A percentile compares a stretch with the other conserved stretches of the same genome.
Conservation (phyloP, 345 rosid genomes). For the Citrus sp. region DNA sequence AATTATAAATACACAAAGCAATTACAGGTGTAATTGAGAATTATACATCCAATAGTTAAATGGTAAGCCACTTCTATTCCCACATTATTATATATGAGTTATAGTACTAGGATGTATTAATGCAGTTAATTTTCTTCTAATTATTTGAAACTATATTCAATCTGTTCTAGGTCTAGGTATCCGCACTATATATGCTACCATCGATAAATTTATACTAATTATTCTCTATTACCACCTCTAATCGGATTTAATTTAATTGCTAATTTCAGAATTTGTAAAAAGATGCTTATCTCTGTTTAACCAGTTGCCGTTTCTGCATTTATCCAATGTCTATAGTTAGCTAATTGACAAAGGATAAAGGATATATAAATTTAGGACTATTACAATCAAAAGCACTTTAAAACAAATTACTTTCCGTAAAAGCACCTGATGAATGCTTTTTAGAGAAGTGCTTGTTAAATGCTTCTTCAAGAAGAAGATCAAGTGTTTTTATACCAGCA, state of each 20-base stretch:
- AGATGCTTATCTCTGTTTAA: neutral
- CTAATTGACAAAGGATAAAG: neutral
- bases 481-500: neutral
- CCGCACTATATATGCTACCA: no score
- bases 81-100: neutral
- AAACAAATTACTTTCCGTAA: neutral
- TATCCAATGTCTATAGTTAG: neutral
- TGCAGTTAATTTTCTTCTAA: no score
- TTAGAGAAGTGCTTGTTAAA: neutral
- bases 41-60: no score
- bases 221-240: neutral
- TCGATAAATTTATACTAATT: no score
- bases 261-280: neutral
- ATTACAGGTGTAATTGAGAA: neutral
- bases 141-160: neutral
- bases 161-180: no score
- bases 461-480: neutral
- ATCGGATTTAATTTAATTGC: no score
- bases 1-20: neutral
- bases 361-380: neutral
- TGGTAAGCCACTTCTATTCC: neutral
- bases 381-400: neutral
- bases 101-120: no score
- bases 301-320: no score
- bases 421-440: neutral